Conservation (phyloP, 2,329 filamentous ascomycete species). For the Trichoderma asperellum region DNA sequence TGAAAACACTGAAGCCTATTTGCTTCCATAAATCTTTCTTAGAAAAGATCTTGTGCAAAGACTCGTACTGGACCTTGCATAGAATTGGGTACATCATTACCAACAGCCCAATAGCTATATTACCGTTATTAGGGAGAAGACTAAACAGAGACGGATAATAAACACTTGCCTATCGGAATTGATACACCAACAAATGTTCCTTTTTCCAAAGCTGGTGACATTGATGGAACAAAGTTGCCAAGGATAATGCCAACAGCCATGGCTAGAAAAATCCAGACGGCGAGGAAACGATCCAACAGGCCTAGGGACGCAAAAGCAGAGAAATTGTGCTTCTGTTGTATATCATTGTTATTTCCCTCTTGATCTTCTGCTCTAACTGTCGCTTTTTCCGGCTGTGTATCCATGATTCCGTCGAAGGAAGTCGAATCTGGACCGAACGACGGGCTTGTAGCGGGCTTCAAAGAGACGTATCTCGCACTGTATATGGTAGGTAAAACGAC, state of each 20-base stretch:
- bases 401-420: neutral
- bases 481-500: neutral
- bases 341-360: neutral
- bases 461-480: neutral
- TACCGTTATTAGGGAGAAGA: neutral
- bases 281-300: conserved; percentile 65
- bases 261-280: conserved; percentile 75
- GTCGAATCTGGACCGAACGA: neutral
- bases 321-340: neutral
- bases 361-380: neutral
- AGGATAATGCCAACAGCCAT: conserved; percentile 77
- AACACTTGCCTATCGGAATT: conserved; percentile 62
- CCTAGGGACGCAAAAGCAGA: conserved; percentile 60
- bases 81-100: conserved; percentile 96
- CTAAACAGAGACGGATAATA: neutral
- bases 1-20: conserved; percentile 72
- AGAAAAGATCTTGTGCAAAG: conserved; percentile 67
- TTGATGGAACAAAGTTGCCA: conserved; percentile 71
- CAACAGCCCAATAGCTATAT: conserved; percentile 72
- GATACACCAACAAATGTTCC: conserved; percentile 74
- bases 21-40: conserved; percentile 73
- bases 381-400: neutral
- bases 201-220: conserved; percentile 65
- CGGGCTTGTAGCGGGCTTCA: neutral
- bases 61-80: conserved; percentile 82